Percentiles rank a stretch among this genome's conserved stretches.
phyloP scores from a whole-genome alignment of 2,329 filamentous ascomycete genomes.

The Colletotrichum sansevieriae region DNA sequence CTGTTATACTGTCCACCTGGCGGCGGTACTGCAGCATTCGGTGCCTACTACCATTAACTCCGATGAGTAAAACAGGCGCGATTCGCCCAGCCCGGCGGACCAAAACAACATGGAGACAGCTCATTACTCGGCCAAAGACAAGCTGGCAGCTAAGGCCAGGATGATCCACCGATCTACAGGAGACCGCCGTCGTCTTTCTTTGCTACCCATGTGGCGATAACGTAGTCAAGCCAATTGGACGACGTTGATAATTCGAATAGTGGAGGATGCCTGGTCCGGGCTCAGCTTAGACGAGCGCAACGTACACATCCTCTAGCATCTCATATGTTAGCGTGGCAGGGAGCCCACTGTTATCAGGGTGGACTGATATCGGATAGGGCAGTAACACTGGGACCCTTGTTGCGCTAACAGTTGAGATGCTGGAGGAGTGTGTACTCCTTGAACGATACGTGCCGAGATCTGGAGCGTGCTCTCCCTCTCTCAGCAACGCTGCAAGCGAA shows the following conservation, averaged over 20 bases:
- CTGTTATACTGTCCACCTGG: too few species aligned
- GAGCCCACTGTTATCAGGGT: too few species aligned
- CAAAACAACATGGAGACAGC: background rate
- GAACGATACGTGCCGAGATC: conserved; percentile 8
- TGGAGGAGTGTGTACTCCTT: background rate
- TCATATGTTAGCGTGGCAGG: too few species aligned
- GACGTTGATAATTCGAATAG: background rate
- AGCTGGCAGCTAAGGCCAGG: conserved; percentile 30
- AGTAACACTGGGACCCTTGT: too few species aligned
- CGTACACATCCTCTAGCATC: background rate
- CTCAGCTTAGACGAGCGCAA: conserved; percentile 8
- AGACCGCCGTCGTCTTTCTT: conserved; percentile 24
- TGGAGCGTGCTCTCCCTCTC: background rate
- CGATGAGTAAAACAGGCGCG: conserved; percentile 2
- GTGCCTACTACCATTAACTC: background rate
- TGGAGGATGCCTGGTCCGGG: conserved; percentile 24
- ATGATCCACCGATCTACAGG: conserved; percentile 40
- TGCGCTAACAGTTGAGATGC: too few species aligned
- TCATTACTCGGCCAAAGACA: conserved; percentile 10
- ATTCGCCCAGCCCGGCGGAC: conserved; percentile 23
- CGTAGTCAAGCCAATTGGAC: conserved; percentile 19
- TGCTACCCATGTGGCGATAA: conserved; percentile 36
- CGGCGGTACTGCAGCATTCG: conserved; percentile 2
- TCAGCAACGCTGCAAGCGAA: conserved; percentile 19
- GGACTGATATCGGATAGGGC: too few species aligned